A percentile compares a stretch with the other conserved stretches of the same genome.
These are phyloP conservation scores for Madurella mycetomatis DNA, from an alignment of 2,329 filamentous ascomycete genomes.

Conservation along the genomic window DNA sequence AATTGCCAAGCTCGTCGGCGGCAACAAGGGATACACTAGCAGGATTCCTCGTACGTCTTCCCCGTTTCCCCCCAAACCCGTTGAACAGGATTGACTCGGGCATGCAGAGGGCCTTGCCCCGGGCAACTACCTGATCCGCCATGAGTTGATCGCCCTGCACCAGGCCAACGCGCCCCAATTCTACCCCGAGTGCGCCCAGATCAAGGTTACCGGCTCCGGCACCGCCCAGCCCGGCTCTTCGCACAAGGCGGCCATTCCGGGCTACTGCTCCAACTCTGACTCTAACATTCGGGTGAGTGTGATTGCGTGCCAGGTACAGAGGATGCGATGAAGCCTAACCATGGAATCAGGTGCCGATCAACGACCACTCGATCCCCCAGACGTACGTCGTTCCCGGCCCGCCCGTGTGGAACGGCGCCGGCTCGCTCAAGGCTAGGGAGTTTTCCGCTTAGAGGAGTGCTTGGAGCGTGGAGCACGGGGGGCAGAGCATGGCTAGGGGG, in stretches of 20 bases:
- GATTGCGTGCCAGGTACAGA: no score
- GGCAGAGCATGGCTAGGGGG: no score
- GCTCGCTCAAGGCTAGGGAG: constrained; percentile 10
- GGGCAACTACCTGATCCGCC: constrained; percentile 53
- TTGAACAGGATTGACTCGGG: not conserved
- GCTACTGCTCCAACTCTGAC: constrained; percentile 29
- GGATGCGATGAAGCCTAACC: constrained; percentile 2
- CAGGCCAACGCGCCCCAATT: constrained; percentile 49
- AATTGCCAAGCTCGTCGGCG: constrained; percentile 28
- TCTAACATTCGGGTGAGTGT: constrained; percentile 27
- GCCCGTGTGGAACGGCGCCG: constrained; percentile 24
- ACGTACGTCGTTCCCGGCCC: constrained; percentile 28
- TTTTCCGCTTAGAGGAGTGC: constrained; percentile 13
- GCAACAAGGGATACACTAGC: constrained; percentile 42
- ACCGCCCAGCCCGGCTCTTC: constrained; percentile 37
- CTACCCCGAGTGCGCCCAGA: constrained; percentile 54
- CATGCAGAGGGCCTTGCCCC: constrained; percentile 37
- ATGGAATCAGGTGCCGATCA: constrained; percentile 23
- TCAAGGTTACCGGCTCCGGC: constrained; percentile 48
- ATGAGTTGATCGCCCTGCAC: constrained; percentile 54
- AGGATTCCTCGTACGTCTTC: constrained; percentile 38
- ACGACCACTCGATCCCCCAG: constrained; percentile 25
- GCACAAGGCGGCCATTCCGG: constrained; percentile 29
- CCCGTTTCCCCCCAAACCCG: not conserved
- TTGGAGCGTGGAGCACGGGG: not conserved